Conservation (phyloP, 129 eudicot genomes). For the Artemisia argyi region DNA sequence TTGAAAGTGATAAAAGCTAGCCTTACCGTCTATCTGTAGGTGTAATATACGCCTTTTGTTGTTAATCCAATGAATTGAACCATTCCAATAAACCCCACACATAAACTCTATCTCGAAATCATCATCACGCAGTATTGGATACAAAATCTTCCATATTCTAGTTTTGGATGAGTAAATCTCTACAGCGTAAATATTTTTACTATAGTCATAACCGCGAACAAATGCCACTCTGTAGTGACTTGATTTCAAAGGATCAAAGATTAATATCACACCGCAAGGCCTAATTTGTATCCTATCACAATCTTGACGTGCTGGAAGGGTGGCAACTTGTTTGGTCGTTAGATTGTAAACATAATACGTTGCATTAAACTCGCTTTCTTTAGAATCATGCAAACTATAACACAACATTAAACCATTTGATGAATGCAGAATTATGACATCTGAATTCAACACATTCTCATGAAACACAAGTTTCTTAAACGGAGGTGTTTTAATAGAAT, state of each 20-base stretch:
- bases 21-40: slow-evolving; percentile 34
- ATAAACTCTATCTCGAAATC: slow-evolving; percentile 26
- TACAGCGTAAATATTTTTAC: slow-evolving; percentile 17
- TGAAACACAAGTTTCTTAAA: no score
- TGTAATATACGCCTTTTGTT: slow-evolving; percentile 19
- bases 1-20: slow-evolving; percentile 20
- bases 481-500: no score
- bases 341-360: no score
- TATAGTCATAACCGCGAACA: slow-evolving; percentile 22
- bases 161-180: slow-evolving; percentile 45
- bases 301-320: no score
- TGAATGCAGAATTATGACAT: no score
- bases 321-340: no score
- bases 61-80: slow-evolving; percentile 48
- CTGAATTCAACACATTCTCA: no score
- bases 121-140: slow-evolving; percentile 20
- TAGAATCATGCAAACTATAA: no score
- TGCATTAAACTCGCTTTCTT: no score
- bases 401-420: no score
- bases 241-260: slow-evolving; percentile 46
- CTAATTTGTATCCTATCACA: slow-evolving; percentile 14
- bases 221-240: slow-evolving; percentile 26
- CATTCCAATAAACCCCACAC: slow-evolving; percentile 52
- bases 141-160: slow-evolving; percentile 28
- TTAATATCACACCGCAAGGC: slow-evolving; percentile 39